Conservation (phyloP, 2,329 filamentous ascomycete genomes). For the Juglanconis oblonga region DNA sequence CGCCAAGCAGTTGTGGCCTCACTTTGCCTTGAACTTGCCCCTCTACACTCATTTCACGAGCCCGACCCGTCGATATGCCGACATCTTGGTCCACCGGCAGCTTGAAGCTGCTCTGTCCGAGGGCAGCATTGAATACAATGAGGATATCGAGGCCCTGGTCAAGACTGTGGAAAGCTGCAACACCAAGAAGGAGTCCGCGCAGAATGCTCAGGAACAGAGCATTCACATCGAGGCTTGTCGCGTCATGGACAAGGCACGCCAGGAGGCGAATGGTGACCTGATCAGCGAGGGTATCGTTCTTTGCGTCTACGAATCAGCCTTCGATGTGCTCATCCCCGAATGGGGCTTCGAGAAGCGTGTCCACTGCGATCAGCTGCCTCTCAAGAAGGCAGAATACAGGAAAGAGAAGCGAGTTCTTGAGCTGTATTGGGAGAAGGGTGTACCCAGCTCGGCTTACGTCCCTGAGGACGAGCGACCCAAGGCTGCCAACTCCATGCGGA, state of each 20-base stretch:
- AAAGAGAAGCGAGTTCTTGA: conserved; percentile 94
- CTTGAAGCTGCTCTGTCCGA: conserved; percentile 82
- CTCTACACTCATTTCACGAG: conserved; percentile 97
- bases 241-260: conserved; percentile 87
- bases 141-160: conserved; percentile 81
- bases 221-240: conserved; percentile 98
- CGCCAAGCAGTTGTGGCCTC: conserved; percentile 72
- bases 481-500: conserved; percentile 69
- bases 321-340: conserved; percentile 95
- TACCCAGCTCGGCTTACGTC: conserved; percentile 91
- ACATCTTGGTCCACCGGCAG: conserved; percentile 93
- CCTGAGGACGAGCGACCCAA: conserved; percentile 96
- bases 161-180: conserved; percentile 97
- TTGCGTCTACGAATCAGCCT: conserved; percentile 97
- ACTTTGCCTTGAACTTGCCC: conserved; percentile 90
- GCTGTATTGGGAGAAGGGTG: conserved; percentile 99
- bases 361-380: conserved; percentile 93
- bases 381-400: conserved; percentile 99
- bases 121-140: conserved; percentile 77
- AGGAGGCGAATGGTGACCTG: conserved; percentile 83
- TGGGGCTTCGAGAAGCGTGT: conserved; percentile 99
- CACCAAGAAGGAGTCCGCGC: conserved; percentile 97
- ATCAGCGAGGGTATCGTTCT: conserved; percentile 95
- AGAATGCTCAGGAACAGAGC: conserved; percentile 96
- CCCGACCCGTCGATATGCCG: conserved; percentile 89